Percentiles rank a stretch among this genome's conserved stretches.
Evolutionary conservation across 106 monocot genomes (phyloP).

Genomic region (Narthecium ossifragum): DNA sequence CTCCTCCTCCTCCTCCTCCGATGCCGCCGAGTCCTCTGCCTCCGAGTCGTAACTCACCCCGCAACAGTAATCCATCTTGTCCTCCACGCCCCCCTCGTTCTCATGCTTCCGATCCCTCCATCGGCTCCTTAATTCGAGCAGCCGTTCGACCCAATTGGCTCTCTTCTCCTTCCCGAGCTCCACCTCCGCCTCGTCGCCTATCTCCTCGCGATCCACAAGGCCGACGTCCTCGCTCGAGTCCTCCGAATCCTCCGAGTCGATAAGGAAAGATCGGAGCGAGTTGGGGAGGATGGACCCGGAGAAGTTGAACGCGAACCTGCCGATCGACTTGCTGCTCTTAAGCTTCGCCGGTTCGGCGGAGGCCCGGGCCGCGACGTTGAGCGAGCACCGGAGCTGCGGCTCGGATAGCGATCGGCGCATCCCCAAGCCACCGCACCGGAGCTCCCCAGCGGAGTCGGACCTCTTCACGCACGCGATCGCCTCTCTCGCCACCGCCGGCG

Average conservation of each 20-base stretch:
- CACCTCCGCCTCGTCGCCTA: background rate
- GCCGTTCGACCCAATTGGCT: conserved; percentile 52
- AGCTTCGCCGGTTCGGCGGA: conserved; percentile 19
- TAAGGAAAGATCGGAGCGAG: conserved; percentile 21
- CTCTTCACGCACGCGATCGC: background rate
- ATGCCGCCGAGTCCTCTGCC: conserved; percentile 26
- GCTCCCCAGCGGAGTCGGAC: conserved; percentile 11
- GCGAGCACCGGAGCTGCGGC: conserved; percentile 48
- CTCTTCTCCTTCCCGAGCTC: conserved; percentile 11
- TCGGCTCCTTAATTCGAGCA: conserved; percentile 52
- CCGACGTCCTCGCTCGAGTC: background rate
- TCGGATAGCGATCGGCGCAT: conserved; percentile 58
- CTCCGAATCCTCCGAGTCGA: conserved; percentile 15
- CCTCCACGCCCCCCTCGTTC: conserved; percentile 14
- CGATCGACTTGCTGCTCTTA: conserved; percentile 35
- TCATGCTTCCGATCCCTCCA: conserved; percentile 37
- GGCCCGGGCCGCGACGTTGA: conserved; percentile 1
- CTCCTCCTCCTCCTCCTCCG: conserved; percentile 32
- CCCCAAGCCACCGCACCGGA: conserved; percentile 5
- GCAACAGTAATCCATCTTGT: conserved; percentile 21
- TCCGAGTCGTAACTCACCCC: conserved; percentile 51
- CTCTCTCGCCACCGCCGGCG: background rate
- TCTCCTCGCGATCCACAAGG: background rate
- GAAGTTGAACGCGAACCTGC: conserved; percentile 23
- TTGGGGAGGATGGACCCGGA: conserved; percentile 13